A percentile compares a stretch with the other conserved stretches of the same genome.
Conservation (phyloP, 768 basidiomycete species). For the Naematelia encephala region DNA sequence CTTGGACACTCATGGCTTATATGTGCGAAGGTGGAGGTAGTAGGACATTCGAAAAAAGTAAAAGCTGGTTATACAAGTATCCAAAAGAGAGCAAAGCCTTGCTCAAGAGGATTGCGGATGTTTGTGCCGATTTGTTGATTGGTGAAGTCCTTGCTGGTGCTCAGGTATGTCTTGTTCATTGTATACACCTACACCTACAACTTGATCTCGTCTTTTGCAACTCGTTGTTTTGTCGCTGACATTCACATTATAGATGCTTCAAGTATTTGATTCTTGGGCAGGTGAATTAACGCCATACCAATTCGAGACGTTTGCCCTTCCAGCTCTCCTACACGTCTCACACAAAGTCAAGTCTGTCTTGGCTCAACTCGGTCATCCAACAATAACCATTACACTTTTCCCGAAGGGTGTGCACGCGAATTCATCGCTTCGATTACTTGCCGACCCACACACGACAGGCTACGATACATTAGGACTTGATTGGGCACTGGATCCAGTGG, state of each 20-base stretch:
- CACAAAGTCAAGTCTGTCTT: conserved; percentile 64
- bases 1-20: conserved; percentile 97
- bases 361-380: conserved; percentile 56
- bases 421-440: conserved; percentile 61
- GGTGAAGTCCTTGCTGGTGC: conserved; percentile 94
- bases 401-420: conserved; percentile 80
- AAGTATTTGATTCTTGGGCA: conserved; percentile 97
- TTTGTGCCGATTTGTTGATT: conserved; percentile 84
- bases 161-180: conserved; percentile 82
- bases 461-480: conserved; percentile 90
- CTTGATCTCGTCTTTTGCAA: not conserved
- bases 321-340: conserved; percentile 71
- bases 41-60: conserved; percentile 84
- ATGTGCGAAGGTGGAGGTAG: conserved; percentile 97
- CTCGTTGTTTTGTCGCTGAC: not conserved
- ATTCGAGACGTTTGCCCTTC: conserved; percentile 77
- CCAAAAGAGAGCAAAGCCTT: conserved; percentile 78
- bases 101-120: conserved; percentile 73
- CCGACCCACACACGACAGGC: conserved; percentile 57
- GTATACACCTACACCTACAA: not conserved
- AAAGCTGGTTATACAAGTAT: conserved; percentile 90
- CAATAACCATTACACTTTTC: conserved; percentile 82
- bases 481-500: conserved; percentile 78
- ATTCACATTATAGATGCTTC: conserved; percentile 77
- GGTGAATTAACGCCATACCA: conserved; percentile 86